Evolutionary conservation across 2,329 filamentous ascomycete genomes (phyloP), one percentile per base, ranked within the genome.

Genomic region (Clarireedia hainanense): DNA sequence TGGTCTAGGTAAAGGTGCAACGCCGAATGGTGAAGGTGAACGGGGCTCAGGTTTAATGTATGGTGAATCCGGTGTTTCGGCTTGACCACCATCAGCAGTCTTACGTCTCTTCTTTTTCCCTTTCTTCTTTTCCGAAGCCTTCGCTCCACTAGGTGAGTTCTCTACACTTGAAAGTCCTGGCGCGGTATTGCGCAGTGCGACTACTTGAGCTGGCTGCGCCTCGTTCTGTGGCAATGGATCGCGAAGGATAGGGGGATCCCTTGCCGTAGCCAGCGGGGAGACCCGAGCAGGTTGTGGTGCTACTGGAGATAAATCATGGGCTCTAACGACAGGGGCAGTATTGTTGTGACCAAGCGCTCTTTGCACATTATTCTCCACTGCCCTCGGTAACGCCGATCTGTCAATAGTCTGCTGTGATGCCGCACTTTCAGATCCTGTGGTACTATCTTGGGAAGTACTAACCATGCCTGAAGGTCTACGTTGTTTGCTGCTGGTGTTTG

Each of bases 241-340:
- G 56, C 65, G 64, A 47, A 65, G 54, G 40, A 67, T 55, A 15
- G 67, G 65, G 59, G 66, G 65, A 30, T 64, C 61, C 62, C 72
- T 71, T 52, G 74, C 70, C 67, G 74, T 71, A 63, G 79, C 74
- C 72, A 85, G 67, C 60, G 79, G 74, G 69, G 86, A 77, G 60
- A 82, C 83, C 66, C 88, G 85, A 49, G 84, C 83, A 52, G 89
- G 87, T 66, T 89, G 88, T 26, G 89, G 88, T 51, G 88, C 88
- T 66, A 86, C 73, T 43, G 86, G 86, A 37, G 84, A 85, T 50
- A 84, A 80, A 64, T 91, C 85, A 68, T 91, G 86, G 63, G 84
- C 85, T 66, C 84, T 83, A 64, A 91, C 77, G 57, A 91, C 74
- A 52, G 84, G 83, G 59, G 86, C 79, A 51, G 80, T 72, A 39